Base-by-base conservation (phyloP, 2,329 filamentous ascomycete genomes). In the Curvularia sp. region DNA sequence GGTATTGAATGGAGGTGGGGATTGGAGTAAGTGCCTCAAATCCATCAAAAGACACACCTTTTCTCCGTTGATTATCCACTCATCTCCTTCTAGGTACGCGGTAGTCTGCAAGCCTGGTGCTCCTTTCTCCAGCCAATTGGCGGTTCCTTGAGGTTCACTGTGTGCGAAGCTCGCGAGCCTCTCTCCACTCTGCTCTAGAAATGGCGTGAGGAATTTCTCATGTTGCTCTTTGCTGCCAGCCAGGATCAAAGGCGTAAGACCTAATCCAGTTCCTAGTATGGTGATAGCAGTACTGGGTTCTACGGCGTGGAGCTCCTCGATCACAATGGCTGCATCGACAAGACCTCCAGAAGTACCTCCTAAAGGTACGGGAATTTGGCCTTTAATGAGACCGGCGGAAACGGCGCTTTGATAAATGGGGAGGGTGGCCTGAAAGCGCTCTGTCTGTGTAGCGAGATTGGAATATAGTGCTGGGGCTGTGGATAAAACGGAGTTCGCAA, bases 11-110 rank as follows among this genome's bases (percentile, higher is more conserved):
- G 18, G 1, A 20, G 28, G 28, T 31, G n/a, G 5, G 20, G n/a
- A 20, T 20, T 33, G 28, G 44, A 13, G 4, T 8, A 33, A 20
- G 9, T 3, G 22, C 22, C 22, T 24, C 22, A 24, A 24, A 24
- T 24, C 22, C 12, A 31, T 20, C 12, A 9, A 9, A 48, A 47
- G 12, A 48, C 44, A 6, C 9, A 80, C 79, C 79, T 86, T 85
- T 62, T 86, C 84, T 3, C 84, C 84, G 64, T 81, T 81, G 26
- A 86, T 63, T 2, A 85, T 66, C 80, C 81, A 86, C 43, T 81
- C 77, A 35, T 83, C 78, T 0, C 81, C 82, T n/a, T 84, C 80
- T 9, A 68, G 67, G 20, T 72, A 71, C 0, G 84, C 84, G 1
- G 80, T 83, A 3, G 83, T 85, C 46, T 78, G 72, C 38, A 86